A percentile compares a stretch with the other conserved stretches of the same genome.
Evolutionary conservation across 306 rosid species (phyloP).

Genomic region (Ormosia emarginata): DNA sequence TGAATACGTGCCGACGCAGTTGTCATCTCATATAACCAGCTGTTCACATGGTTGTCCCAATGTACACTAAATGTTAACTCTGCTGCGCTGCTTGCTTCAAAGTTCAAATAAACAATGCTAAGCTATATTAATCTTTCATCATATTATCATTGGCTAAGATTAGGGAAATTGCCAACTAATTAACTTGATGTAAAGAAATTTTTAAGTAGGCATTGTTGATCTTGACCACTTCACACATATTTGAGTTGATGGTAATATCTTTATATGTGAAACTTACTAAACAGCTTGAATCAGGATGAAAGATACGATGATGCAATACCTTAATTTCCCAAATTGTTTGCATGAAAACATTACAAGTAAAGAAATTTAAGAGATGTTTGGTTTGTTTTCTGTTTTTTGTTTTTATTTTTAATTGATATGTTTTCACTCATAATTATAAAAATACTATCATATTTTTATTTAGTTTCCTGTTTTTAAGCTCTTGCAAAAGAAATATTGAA

Average conservation of each 20-base stretch:
- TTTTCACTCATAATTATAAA: no score
- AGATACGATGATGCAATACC: background rate
- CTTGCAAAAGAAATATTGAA: no score
- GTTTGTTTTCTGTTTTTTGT: no score
- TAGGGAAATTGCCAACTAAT: background rate
- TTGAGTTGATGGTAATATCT: background rate
- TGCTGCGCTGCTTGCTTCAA: background rate
- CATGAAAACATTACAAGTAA: background rate
- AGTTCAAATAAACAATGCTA: background rate
- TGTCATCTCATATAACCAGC: slow-evolving; percentile 5
- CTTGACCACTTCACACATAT: background rate
- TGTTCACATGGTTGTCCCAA: slow-evolving; percentile 24
- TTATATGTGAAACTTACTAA: background rate
- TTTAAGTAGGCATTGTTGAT: background rate
- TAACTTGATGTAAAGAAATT: background rate
- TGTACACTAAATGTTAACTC: slow-evolving; percentile 10
- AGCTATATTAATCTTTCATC: background rate
- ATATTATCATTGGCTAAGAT: background rate
- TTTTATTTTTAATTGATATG: no score
- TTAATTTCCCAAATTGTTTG: background rate
- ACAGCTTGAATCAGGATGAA: background rate
- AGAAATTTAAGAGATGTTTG: background rate
- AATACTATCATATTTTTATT: no score
- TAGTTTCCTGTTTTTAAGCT: no score
- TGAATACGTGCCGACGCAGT: slow-evolving; percentile 14